Evolutionary conservation across 2,329 filamentous ascomycete genomes (phyloP).

Genomic region (Alternaria postmessia): DNA sequence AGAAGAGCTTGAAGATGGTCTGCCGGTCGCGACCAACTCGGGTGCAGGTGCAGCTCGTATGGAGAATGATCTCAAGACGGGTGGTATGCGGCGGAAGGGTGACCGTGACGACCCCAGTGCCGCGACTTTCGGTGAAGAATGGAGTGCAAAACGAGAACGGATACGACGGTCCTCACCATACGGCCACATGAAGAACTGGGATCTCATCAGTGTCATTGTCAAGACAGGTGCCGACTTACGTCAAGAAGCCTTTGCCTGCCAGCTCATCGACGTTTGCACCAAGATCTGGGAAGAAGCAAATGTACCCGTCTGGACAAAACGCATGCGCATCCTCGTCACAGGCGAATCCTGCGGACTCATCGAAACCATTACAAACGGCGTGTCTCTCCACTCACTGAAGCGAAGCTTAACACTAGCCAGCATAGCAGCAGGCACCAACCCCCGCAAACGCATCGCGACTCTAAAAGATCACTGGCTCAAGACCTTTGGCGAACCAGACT

Average conservation of each 20-base stretch:
- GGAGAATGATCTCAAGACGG: constrained; percentile 90
- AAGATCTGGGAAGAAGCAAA: constrained; percentile 81
- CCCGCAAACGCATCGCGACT: constrained; percentile 77
- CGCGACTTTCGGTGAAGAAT: constrained; percentile 86
- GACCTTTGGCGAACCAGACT: constrained; percentile 74
- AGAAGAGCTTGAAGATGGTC: constrained; percentile 66
- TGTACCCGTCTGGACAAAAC: constrained; percentile 84
- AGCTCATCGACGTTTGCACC: constrained; percentile 81
- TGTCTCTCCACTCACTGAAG: constrained; percentile 86
- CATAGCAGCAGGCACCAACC: constrained; percentile 76
- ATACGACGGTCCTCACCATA: constrained; percentile 85
- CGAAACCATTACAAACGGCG: constrained; percentile 87
- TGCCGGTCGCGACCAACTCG: constrained; percentile 65
- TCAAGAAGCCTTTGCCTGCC: constrained; percentile 87
- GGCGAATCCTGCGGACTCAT: constrained; percentile 85
- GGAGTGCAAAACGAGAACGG: constrained; percentile 83
- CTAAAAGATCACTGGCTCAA: constrained; percentile 84
- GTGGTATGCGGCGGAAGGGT: constrained; percentile 79
- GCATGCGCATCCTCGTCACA: constrained; percentile 86
- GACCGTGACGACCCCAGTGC: constrained; percentile 87
- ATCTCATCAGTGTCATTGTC: constrained; percentile 84
- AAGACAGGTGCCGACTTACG: constrained; percentile 85
- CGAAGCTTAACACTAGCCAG: constrained; percentile 79
- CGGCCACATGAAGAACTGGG: constrained; percentile 91
- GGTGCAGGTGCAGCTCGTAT: constrained; percentile 81